Evolutionary conservation across 352 stramenopile species (phyloP).

Genomic region (Pilasporangium apinafurcum): DNA sequence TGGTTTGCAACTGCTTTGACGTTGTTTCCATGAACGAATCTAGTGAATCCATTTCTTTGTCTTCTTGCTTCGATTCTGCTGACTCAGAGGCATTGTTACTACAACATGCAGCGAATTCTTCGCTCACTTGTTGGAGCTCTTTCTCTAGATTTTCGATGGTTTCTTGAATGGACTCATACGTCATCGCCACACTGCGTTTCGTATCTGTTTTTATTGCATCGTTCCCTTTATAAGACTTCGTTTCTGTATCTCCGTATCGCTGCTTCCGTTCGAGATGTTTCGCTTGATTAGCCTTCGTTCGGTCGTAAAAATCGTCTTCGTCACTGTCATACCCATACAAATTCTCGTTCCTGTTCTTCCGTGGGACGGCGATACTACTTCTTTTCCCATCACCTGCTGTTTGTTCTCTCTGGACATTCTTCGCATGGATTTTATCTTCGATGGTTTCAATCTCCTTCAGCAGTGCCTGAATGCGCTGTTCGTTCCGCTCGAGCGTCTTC

Average conservation of each 20-base stretch:
- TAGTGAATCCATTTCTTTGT: constrained; percentile 37
- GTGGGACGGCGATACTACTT: no score
- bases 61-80: constrained; percentile 6
- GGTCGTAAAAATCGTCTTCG: constrained; percentile 79
- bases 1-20: constrained; percentile 35
- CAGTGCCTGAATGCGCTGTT: constrained; percentile 46
- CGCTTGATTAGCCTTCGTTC: constrained; percentile 50
- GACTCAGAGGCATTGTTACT: no score
- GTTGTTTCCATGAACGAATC: constrained; percentile 66
- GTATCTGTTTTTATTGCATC: not conserved
- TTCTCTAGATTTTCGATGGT: constrained; percentile 34
- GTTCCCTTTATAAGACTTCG: not conserved
- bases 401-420: constrained; percentile 38
- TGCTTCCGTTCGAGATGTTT: constrained; percentile 31
- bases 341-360: constrained; percentile 21
- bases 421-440: constrained; percentile 46
- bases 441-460: constrained; percentile 60
- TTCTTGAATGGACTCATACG: constrained; percentile 39
- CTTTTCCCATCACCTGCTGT: constrained; percentile 12
- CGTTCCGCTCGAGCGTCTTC: constrained; percentile 50
- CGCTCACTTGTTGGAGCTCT: constrained; percentile 18
- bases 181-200: constrained; percentile 30
- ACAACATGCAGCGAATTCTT: constrained; percentile 12
- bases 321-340: constrained; percentile 57
- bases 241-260: constrained; percentile 5